Conservation (phyloP, 2,329 filamentous ascomycete species). For the Colletotrichum sp. region DNA sequence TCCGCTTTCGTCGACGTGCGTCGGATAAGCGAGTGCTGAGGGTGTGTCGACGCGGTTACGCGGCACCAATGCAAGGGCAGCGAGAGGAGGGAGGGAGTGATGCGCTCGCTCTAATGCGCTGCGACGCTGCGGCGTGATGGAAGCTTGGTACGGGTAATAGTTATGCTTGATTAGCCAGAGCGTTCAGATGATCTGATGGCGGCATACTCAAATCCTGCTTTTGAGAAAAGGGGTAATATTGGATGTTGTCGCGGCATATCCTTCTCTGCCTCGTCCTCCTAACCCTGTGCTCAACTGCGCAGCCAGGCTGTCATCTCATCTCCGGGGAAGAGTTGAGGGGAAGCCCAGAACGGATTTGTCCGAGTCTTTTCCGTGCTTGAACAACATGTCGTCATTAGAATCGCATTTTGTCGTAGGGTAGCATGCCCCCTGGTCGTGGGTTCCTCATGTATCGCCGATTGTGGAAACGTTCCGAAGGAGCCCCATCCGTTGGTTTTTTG, state of each 20-base stretch:
- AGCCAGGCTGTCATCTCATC: background rate
- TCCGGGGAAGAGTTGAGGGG: background rate
- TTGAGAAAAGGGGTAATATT: background rate
- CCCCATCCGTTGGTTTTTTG: background rate
- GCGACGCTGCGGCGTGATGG: background rate
- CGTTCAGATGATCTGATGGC: background rate
- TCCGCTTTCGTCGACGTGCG: background rate
- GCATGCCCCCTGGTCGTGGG: background rate
- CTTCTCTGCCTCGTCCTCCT: background rate
- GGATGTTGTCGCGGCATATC: background rate
- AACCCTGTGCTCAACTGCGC: background rate
- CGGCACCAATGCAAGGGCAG: background rate
- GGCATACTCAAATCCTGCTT: background rate
- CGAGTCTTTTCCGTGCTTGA: background rate
- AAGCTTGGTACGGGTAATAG: background rate
- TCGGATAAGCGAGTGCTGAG: background rate
- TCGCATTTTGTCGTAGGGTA: background rate
- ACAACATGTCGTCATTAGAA: background rate
- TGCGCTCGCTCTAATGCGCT: background rate
- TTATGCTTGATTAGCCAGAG: background rate
- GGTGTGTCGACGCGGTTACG: background rate
- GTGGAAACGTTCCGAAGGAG: background rate
- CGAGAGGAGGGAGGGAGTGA: background rate
- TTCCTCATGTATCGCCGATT: background rate
- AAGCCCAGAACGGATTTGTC: background rate